Base-by-base conservation (phyloP, 352 stramenopile species). In the Globisporangium splendens region DNA sequence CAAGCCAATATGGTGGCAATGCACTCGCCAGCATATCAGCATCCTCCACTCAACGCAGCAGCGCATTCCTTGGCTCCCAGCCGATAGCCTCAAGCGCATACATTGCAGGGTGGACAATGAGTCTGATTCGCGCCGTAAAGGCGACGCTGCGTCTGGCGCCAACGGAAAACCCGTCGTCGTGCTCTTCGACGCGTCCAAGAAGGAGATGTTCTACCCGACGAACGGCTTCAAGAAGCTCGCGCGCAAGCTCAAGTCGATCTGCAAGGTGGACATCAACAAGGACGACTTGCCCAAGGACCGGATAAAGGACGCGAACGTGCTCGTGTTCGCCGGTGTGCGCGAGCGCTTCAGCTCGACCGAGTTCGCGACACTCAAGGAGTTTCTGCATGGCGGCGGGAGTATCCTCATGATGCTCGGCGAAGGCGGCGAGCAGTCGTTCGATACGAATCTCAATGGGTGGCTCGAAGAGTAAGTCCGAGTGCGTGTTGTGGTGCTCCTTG, bases 391-490 rank as follows among this genome's bases (percentile, higher is more conserved):
- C 18, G 96, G 96, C 24, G 96, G 96, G 17, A 96, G 86, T 46
- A 70, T 98, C 43, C 73, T 97, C 31, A 78, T 98, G 56, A 88
- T 98, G 71, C 58, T 96, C 17, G 86, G 78, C 22, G 95, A 98
- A 60, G 95, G 93, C 48, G 95, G 93, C 51, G 91, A 98, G 66
- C 72, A 87, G 65, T 72, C 72, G 21, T 88, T 86, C 53, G 88
- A 95, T 46, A 97, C 87, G 15, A 99, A 99, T 69, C 71, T 98
- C 58, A 99, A 98, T 65, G 92, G 91, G 14, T 91, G 97, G 69
- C 79, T 98, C 43, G 94, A 96, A 70, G 88, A 98, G 72, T 98
- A 58, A 35, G 77, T 65, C 11, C 20, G 8, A 28, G 1, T 31
- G 24, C 33, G 22, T 42, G 21, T 53, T 42, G 15, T 12, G 47